Base-by-base conservation (phyloP, 805 yeast genomes). In the Saccharomycopsis sp. region DNA sequence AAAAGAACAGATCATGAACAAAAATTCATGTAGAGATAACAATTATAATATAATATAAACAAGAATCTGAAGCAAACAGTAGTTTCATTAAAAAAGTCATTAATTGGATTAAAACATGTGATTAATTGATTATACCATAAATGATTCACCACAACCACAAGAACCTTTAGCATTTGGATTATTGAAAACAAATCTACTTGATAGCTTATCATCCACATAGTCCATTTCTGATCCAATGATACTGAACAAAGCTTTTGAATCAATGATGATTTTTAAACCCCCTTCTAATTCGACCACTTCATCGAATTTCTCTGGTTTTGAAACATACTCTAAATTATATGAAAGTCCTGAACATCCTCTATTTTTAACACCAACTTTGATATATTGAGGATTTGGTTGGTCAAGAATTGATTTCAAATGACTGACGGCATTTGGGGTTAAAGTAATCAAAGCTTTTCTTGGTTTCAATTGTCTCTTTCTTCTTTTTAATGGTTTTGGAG, bases 141-240 rank as follows among this genome's bases (percentile, higher is more conserved):
- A 92, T 4, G 96, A 85, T 64, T 92, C 98, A 40, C 98, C 98
- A 61, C 98, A 92, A 10, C 98, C 98, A 63, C 98, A 92, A 37
- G 95, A 84, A 25, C 97, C 98, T 65, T 89, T 92, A 30, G 95
- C 82, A 62, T 92, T 92, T 48, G 98, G 98, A 60, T 92, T 92
- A 57, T 72, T 80, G 69, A 92, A 92, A 15, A 92, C 86, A 58
- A 92, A 92, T 54, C 94, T 74, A 12, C 92, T 78, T 25, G 87
- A 73, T 48, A 92, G 66, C 59, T 86, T 88, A 55, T 92, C 96
- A 55, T 92, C 97, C 36, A 85, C 68, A 95, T 96, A 92, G 61
- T 92, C 98, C 98, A 92, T 92, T 61, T 88, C 95, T 4, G 94
- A 81, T 1, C 98, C 98, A 44, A 92, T 94, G 34, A 92, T 88